phyloP scores from a whole-genome alignment of 805 yeast species.

The Zygosaccharomyces bailii region DNA sequence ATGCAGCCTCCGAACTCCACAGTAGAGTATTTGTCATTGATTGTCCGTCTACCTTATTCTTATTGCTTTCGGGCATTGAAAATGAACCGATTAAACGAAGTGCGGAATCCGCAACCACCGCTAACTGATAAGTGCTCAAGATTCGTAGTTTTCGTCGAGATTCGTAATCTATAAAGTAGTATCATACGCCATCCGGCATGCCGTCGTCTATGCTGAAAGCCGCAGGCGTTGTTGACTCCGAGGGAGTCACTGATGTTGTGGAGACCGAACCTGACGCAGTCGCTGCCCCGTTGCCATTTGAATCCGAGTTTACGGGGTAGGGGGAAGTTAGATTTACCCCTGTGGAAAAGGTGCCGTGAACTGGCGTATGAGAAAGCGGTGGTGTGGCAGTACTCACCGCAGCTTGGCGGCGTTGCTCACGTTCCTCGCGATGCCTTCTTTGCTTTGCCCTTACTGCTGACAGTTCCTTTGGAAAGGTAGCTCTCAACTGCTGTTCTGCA shows the following conservation, averaged over 20 bases:
- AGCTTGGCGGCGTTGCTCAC: slow-evolving; percentile 27
- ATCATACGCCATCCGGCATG: neutral
- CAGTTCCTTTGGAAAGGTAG: slow-evolving; percentile 26
- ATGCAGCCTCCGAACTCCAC: too few relatives aligned
- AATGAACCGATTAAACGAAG: too few relatives aligned
- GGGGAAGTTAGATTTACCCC: neutral
- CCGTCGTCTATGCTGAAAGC: neutral
- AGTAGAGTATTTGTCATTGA: too few relatives aligned
- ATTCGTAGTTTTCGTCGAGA: too few relatives aligned
- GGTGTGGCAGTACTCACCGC: slow-evolving; percentile 13
- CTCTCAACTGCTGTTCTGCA: slow-evolving; percentile 25
- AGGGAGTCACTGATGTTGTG: slow-evolving; percentile 6
- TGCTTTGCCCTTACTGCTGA: slow-evolving; percentile 23
- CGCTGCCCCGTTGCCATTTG: slow-evolving; percentile 1
- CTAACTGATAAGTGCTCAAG: too few relatives aligned
- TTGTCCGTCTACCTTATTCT: too few relatives aligned
- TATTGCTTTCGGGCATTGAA: too few relatives aligned
- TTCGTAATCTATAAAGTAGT: too few relatives aligned
- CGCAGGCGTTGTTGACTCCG: slow-evolving; percentile 4
- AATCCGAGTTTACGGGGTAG: neutral
- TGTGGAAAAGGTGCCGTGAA: slow-evolving; percentile 3
- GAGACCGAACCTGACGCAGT: neutral
- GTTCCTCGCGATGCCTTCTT: slow-evolving; percentile 28
- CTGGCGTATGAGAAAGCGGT: slow-evolving; percentile 1
- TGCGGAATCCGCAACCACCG: too few relatives aligned